phyloP scores from a whole-genome alignment of 192 early-diverging fungal species.

The Coemansia sp. region DNA sequence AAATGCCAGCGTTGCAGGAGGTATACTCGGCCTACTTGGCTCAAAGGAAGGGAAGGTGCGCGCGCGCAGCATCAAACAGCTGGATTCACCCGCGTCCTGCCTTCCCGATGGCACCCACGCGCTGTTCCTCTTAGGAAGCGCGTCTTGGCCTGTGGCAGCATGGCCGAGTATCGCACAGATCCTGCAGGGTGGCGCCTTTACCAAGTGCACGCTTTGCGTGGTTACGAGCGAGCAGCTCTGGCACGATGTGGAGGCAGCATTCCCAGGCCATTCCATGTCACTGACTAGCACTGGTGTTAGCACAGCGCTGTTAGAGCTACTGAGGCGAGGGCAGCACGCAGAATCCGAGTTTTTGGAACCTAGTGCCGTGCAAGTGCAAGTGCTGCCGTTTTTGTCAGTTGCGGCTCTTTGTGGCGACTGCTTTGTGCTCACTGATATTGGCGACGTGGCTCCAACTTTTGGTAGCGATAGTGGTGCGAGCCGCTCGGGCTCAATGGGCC shows the following conservation, averaged over 20 bases:
- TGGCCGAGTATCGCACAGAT: slow-evolving; percentile 21
- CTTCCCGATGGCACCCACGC: slow-evolving; percentile 32
- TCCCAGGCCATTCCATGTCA: slow-evolving; percentile 7
- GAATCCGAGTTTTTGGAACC: not conserved
- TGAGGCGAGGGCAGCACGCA: slow-evolving; percentile 9
- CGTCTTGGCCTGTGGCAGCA: slow-evolving; percentile 21
- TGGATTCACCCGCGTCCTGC: not conserved
- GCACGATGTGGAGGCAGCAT: slow-evolving; percentile 23
- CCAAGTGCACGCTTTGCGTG: slow-evolving; percentile 36
- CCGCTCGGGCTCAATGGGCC: not conserved
- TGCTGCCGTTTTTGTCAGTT: slow-evolving; percentile 11
- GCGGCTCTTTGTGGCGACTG: slow-evolving; percentile 8
- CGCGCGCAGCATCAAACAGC: slow-evolving; percentile 25
- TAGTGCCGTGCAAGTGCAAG: slow-evolving; percentile 8
- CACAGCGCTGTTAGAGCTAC: slow-evolving; percentile 1
- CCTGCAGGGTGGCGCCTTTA: not conserved
- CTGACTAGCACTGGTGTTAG: slow-evolving; percentile 10
- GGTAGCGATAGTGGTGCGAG: not conserved
- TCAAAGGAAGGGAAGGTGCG: not conserved
- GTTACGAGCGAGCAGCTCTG: slow-evolving; percentile 27
- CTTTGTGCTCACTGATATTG: slow-evolving; percentile 30
- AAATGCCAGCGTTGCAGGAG: slow-evolving; percentile 13
- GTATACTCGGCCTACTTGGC: slow-evolving; percentile 26
- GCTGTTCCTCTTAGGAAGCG: slow-evolving; percentile 32
- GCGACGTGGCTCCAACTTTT: not conserved